phyloP scores from a whole-genome alignment of 768 basidiomycete species.

The Chalciporus chontae region DNA sequence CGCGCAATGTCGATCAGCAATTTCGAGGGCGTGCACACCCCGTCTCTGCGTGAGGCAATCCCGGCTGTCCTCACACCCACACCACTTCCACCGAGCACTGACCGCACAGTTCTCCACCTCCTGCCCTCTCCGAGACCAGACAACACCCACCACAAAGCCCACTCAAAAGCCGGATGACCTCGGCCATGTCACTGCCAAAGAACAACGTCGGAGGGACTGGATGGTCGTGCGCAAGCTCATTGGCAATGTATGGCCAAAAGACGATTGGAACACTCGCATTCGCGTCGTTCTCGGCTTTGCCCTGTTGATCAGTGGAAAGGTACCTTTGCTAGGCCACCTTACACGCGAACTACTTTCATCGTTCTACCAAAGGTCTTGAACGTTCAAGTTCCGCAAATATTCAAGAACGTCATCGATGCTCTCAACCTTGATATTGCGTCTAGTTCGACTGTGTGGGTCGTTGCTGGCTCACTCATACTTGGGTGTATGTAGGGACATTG shows the following conservation, averaged over 20 bases:
- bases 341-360: background rate
- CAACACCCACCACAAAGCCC: constrained; percentile 1
- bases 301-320: constrained; percentile 83
- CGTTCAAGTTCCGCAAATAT: constrained; percentile 96
- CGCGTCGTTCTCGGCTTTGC: constrained; percentile 82
- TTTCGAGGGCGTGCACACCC: constrained; percentile 8
- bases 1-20: constrained; percentile 19
- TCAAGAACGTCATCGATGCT: constrained; percentile 88
- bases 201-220: constrained; percentile 82
- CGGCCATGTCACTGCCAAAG: constrained; percentile 22
- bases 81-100: constrained; percentile 1
- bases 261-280: constrained; percentile 76
- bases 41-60: background rate
- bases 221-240: constrained; percentile 77
- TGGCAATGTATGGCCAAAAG: constrained; percentile 88
- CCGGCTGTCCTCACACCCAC: constrained; percentile 6
- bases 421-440: constrained; percentile 80
- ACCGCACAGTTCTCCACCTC: constrained; percentile 18
- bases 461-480: constrained; percentile 85
- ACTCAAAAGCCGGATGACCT: constrained; percentile 3
- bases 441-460: constrained; percentile 79
- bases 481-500: constrained; percentile 65
- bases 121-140: constrained; percentile 6
- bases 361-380: constrained; percentile 69
- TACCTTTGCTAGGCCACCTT: constrained; percentile 29